These are phyloP conservation scores for Emergomyces pasteurianus DNA, from an alignment of 2,329 filamentous ascomycete genomes.

Conservation along the genomic window DNA sequence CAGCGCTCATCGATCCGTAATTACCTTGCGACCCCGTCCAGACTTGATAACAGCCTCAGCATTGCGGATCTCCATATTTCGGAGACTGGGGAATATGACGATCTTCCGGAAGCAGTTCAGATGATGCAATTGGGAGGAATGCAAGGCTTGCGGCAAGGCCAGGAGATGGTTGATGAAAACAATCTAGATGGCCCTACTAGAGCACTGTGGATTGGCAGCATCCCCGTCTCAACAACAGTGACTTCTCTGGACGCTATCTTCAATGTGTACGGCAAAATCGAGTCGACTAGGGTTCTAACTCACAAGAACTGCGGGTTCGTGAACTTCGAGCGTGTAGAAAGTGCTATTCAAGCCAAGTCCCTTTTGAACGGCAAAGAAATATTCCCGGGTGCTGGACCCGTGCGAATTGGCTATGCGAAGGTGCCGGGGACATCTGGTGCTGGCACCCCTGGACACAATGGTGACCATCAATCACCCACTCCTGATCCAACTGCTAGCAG, in stretches of 20 bases:
- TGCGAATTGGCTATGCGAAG: slow-evolving; percentile 95
- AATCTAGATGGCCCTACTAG: slow-evolving; percentile 81
- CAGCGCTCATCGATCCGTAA: slow-evolving; percentile 53
- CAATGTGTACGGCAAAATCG: slow-evolving; percentile 78
- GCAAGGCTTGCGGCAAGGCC: slow-evolving; percentile 50
- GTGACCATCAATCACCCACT: slow-evolving; percentile 79
- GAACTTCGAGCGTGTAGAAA: slow-evolving; percentile 87
- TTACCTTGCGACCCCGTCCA: slow-evolving; percentile 65
- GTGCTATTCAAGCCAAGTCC: slow-evolving; percentile 76
- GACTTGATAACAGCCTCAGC: slow-evolving; percentile 63
- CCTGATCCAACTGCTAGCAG: slow-evolving; percentile 60
- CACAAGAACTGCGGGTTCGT: slow-evolving; percentile 99
- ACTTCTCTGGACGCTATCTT: slow-evolving; percentile 94
- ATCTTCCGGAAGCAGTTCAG: slow-evolving; percentile 70
- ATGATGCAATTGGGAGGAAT: slow-evolving; percentile 55
- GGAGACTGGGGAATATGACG: slow-evolving; percentile 67
- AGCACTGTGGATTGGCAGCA: slow-evolving; percentile 93
- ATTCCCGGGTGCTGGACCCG: slow-evolving; percentile 88
- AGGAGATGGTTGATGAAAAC: slow-evolving; percentile 63
- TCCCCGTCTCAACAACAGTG: slow-evolving; percentile 91
- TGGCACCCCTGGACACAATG: slow-evolving; percentile 78
- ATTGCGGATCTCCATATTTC: slow-evolving; percentile 62
- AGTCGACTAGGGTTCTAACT: slow-evolving; percentile 84
- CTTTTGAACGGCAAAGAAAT: slow-evolving; percentile 94
- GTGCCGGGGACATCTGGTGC: slow-evolving; percentile 69